Base-by-base conservation (phyloP, 768 basidiomycete species). In the Kwoniella newhampshirensis region DNA sequence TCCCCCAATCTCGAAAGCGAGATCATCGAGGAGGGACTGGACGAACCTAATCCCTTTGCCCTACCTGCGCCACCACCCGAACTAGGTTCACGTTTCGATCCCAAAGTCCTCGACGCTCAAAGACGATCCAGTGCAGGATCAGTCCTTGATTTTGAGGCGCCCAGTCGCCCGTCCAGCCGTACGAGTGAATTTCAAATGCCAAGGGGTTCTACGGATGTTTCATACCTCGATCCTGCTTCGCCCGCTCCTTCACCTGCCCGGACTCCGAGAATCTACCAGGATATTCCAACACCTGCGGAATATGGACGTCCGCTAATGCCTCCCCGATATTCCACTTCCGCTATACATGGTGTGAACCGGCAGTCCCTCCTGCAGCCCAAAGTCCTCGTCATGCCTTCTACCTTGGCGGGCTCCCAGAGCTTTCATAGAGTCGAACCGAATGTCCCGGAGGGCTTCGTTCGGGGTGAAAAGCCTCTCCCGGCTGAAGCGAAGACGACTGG, bases 341-440 rank as follows among this genome's bases (percentile, higher is more conserved):
- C 46, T 0, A 40, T 18, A 30, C n/a, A 28, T 2, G 21, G 28
- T 54, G 18, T 58, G 35, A 17, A 51, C 37, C 45, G 60, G 42
- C 12, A 49, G n/a, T 88, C 91, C 28, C 79, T 94, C 41, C 80
- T 94, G 64, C 82, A 91, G 20, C 92, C 92, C 1, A 91, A 91
- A 74, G 82, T 91, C n/a, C 85, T 96, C 42, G 85, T 96, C 60
- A 94, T 96, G 92, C 92, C 92, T 9, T 87, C 87, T 59, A 89
- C 90, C 1, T 78, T 94, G 35, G 88, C 92, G 66, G 77, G 80
- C 48, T 5, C 25, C 7, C 51, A 17, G 7, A 67, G 76, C 17
- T 68, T 78, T 17, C 56, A 63, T 36, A 48, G 58, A 25, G 66
- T n/a, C 13, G 15, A 23, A 18, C 75, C 35, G 60, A 75, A 49